Percentiles rank a stretch among this genome's conserved stretches.
These are phyloP conservation scores for Malassezia caprae DNA, from an alignment of 1,284 basidiomycete species.

Conservation along the genomic window DNA sequence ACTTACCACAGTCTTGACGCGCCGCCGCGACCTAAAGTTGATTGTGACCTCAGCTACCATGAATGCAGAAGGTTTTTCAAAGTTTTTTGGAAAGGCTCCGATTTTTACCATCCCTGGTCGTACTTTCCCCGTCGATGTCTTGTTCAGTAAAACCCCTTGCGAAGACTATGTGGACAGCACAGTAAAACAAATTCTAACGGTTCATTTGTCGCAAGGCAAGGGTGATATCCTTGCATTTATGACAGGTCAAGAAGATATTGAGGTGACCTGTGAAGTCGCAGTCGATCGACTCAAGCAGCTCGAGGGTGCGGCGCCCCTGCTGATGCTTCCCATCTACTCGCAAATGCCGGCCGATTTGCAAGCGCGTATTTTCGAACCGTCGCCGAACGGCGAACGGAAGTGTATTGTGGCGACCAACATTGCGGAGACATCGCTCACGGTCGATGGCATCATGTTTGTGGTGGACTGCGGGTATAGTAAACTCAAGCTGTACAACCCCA, in stretches of 20 bases:
- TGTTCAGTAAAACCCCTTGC: constrained; percentile 90
- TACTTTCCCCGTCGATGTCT: constrained; percentile 94
- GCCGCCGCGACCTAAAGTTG: constrained; percentile 81
- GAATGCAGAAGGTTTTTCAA: constrained; percentile 93
- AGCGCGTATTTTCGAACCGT: constrained; percentile 92
- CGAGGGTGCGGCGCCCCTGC: constrained; percentile 73
- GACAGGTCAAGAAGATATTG: constrained; percentile 99
- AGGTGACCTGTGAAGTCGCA: constrained; percentile 50
- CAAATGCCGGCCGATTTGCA: constrained; percentile 99
- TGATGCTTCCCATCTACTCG: constrained; percentile 92
- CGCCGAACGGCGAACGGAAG: constrained; percentile 84
- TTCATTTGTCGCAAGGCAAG: constrained; percentile 82
- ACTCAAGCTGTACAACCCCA: constrained; percentile 96
- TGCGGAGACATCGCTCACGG: constrained; percentile 86
- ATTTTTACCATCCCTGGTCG: constrained; percentile 94
- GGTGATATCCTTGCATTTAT: constrained; percentile 98
- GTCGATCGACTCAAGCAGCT: constrained; percentile 79
- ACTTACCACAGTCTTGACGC: constrained; percentile 77
- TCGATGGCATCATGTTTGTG: constrained; percentile 94
- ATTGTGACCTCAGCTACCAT: constrained; percentile 98
- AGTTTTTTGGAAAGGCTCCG: constrained; percentile 86
- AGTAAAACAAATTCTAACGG: constrained; percentile 92
- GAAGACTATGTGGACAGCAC: constrained; percentile 97
- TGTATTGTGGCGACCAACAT: constrained; percentile 98
- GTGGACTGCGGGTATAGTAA: constrained; percentile 95